Evolutionary conservation across 805 yeast species (phyloP), one percentile per base, ranked within the genome.

Genomic region (Lipomyces yamadae): DNA sequence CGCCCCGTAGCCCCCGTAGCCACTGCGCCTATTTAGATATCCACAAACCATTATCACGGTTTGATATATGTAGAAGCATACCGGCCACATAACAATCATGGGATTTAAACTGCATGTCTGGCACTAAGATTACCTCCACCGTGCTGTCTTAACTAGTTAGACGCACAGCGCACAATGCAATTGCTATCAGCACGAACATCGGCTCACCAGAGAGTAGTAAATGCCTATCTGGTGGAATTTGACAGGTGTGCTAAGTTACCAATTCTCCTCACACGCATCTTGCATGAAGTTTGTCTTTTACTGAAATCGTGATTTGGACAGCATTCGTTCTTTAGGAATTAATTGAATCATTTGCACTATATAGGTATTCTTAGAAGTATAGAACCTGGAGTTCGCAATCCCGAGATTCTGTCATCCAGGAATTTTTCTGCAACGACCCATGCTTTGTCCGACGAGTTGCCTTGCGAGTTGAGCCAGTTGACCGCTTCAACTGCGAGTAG

Each of bases 171-270:
- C 29, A 50, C 24, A 13, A 24, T 4, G 30, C 10, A 11, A 34
- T 67, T 56, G 66, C 62, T 67, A 35, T 67, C 64, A 64, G 70
- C 70, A 67, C 67, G 15, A 62, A 62, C 70, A 65, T 61, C 70
- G 70, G 70, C 70, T 67, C 70, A 67, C 68, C 61, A 32, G 55
- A 61, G 62, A 58, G 69, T 61, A 58, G 32, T 42, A 50, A 5
- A 18, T 39, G 4, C 18, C 54, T 42, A 32, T 54, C 59, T 37
- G 58, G 68, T 67, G 70, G 70, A 67, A 67, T 67, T 67, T 67
- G 70, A 67, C 70, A 67, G 61, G 70, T 60, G 70, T 67, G 70
- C 70, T 66, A 52, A 42, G 4, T n/a, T 34, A 35, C 30, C 37
- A 50, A 32, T 45, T 29, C 32, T 24, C 11, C 35, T 5, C 5